Conservation (phyloP, 78 protist species). For the Andalucia godoyi region DNA sequence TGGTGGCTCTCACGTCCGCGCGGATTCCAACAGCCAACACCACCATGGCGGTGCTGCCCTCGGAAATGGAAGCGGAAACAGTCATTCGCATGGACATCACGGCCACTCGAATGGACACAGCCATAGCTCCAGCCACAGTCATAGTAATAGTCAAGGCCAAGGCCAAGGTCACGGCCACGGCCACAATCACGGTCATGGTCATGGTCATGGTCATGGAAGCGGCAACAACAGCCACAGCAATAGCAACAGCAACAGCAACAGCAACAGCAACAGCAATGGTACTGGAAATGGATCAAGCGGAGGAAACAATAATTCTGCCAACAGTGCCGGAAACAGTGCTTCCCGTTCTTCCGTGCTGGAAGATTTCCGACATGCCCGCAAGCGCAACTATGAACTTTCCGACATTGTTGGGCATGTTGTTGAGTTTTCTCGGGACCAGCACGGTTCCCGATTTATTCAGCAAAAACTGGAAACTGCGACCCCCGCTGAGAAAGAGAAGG, state of each 20-base stretch:
- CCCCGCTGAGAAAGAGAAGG: conserved; percentile 50
- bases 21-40: no score
- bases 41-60: no score
- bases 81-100: no score
- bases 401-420: conserved; percentile 72
- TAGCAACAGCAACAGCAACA: not conserved
- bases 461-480: conserved; percentile 73
- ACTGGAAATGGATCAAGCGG: not conserved
- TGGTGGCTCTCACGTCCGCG: no score
- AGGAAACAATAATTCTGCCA: not conserved
- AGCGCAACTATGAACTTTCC: not conserved
- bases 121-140: no score
- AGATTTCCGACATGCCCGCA: conserved; percentile 10
- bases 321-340: not conserved
- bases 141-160: no score
- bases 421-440: conserved; percentile 86
- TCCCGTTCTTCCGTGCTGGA: conserved; percentile 5
- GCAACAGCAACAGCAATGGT: not conserved
- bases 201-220: no score
- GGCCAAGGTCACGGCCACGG: no score
- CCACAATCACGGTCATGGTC: no score
- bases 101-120: not conserved
- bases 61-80: no score
- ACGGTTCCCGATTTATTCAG: conserved; percentile 95
- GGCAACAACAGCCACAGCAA: no score